phyloP scores from a whole-genome alignment of 768 basidiomycete species.

The Phaeotremella skinneri region DNA sequence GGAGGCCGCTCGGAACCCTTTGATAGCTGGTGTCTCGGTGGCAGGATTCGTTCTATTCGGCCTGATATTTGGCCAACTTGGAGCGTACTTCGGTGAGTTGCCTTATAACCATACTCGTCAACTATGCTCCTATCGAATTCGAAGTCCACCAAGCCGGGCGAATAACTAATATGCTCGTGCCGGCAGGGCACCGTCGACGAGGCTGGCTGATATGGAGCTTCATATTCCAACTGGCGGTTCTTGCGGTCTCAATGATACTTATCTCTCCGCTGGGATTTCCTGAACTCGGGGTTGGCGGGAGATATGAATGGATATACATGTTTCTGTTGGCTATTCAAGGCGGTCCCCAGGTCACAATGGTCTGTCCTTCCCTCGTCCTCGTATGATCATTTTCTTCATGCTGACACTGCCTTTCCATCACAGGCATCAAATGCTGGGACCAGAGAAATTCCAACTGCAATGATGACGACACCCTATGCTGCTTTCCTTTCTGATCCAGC shows the following conservation, averaged over 20 bases:
- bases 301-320: slow-evolving; percentile 24
- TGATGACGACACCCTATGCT: slow-evolving; percentile 40
- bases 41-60: slow-evolving; percentile 21
- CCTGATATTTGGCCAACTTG: slow-evolving; percentile 29
- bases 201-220: slow-evolving; percentile 22
- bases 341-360: slow-evolving; percentile 27
- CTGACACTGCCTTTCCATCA: background rate
- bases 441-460: slow-evolving; percentile 30
- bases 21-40: slow-evolving; percentile 21
- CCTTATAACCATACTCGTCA: background rate
- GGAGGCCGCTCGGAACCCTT: slow-evolving; percentile 4
- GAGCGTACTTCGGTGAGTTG: slow-evolving; percentile 17
- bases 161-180: background rate
- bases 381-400: background rate
- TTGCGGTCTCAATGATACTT: background rate
- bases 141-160: background rate
- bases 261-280: slow-evolving; percentile 1
- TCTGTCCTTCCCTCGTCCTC: slow-evolving; percentile 11
- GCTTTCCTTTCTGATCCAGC: slow-evolving; percentile 32
- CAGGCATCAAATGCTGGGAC: slow-evolving; percentile 29
- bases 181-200: slow-evolving; percentile 22
- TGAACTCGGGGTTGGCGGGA: background rate
- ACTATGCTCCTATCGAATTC: background rate
- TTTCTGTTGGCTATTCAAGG: slow-evolving; percentile 25
- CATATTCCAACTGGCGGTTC: slow-evolving; percentile 14